A percentile compares a stretch with the other conserved stretches of the same genome.
Conservation (phyloP, 225 moss, liverwort and hornwort genomes). For the Bryoerythrophyllum caledonicum region DNA sequence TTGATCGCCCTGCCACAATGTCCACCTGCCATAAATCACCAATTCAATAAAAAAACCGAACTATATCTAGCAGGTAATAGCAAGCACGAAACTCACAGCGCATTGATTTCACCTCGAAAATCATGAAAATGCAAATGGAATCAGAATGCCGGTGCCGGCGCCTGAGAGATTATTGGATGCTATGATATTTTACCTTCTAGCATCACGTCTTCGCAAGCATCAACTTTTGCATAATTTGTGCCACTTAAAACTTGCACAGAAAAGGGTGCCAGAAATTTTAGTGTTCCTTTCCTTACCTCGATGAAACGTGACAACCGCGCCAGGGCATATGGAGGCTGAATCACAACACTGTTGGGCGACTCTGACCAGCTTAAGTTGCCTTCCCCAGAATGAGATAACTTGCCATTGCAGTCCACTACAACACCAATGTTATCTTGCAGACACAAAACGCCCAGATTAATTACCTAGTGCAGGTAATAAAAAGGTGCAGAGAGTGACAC, state of each 20-base stretch:
- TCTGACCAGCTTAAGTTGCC: slow-evolving; percentile 97
- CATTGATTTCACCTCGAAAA: too few species aligned
- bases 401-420: slow-evolving; percentile 81
- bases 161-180: too few species aligned
- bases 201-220: too few species aligned
- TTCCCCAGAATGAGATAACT: slow-evolving; percentile 73
- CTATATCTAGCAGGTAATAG: too few species aligned
- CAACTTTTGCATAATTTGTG: slow-evolving; percentile 87
- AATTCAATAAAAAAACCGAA: too few species aligned
- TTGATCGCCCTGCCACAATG: too few species aligned
- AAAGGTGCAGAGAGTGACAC: background rate
- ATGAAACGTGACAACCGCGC: slow-evolving; percentile 87
- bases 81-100: too few species aligned
- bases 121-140: too few species aligned
- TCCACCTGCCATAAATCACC: too few species aligned
- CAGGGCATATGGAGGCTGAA: slow-evolving; percentile 86
- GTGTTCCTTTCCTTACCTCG: slow-evolving; percentile 45
- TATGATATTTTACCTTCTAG: too few species aligned
- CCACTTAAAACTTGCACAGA: slow-evolving; percentile 73
- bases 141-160: too few species aligned
- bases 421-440: slow-evolving; percentile 97
- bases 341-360: slow-evolving; percentile 75
- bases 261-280: background rate
- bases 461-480: background rate
- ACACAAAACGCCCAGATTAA: slow-evolving; percentile 7